A percentile compares a stretch with the other conserved stretches of the same genome.
Conservation (phyloP, 2,329 filamentous ascomycete genomes). For the Epichloe elymi region DNA sequence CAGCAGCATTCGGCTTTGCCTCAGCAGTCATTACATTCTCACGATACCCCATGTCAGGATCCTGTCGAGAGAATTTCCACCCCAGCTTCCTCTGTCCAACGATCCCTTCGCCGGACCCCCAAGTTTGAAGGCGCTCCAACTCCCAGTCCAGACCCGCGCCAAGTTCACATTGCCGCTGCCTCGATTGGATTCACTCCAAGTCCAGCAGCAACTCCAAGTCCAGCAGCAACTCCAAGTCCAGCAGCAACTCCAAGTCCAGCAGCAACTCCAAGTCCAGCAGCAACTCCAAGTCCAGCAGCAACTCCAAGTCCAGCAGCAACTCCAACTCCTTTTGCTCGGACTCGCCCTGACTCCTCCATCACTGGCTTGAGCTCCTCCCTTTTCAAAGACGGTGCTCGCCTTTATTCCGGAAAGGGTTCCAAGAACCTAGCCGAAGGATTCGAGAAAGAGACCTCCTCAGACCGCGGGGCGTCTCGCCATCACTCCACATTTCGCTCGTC, state of each 20-base stretch:
- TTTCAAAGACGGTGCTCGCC: slow-evolving; percentile 13
- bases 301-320: slow-evolving; percentile 21
- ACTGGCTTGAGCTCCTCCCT: slow-evolving; percentile 28
- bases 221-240: background rate
- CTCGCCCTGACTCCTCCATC: slow-evolving; percentile 14
- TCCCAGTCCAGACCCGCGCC: slow-evolving; percentile 28
- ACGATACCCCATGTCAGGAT: background rate
- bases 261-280: slow-evolving; percentile 27
- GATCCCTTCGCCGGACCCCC: slow-evolving; percentile 37
- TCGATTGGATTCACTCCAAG: slow-evolving; percentile 35
- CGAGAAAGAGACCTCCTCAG: slow-evolving; percentile 24
- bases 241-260: background rate
- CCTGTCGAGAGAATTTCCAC: slow-evolving; percentile 26
- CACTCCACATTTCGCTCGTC: slow-evolving; percentile 16
- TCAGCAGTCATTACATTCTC: slow-evolving; percentile 3
- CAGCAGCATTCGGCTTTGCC: slow-evolving; percentile 17
- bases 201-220: slow-evolving; percentile 9
- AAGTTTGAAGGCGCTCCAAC: slow-evolving; percentile 33
- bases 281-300: slow-evolving; percentile 27
- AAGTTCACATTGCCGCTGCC: slow-evolving; percentile 33
- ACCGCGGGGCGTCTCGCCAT: slow-evolving; percentile 15
- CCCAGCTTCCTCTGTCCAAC: slow-evolving; percentile 31
- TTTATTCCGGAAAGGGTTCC: slow-evolving; percentile 24
- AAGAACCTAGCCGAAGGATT: slow-evolving; percentile 35
- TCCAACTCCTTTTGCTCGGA: slow-evolving; percentile 9